Conservation (phyloP, 1,139 yeast species). For the Hemisphaericaspora xylofermentans region DNA sequence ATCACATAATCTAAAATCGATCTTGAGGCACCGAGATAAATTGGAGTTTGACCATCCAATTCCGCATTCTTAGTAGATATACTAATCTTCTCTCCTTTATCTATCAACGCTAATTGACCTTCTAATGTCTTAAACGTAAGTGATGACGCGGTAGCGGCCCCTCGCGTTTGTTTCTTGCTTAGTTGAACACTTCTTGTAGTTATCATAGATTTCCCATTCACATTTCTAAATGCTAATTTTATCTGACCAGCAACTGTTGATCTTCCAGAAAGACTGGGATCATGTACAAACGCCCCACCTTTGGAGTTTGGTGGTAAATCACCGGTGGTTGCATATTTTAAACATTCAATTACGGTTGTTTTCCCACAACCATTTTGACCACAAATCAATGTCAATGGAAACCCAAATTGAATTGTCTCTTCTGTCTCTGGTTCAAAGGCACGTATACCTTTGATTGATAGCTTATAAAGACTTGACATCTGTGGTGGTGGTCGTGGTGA, state of each 20-base stretch:
- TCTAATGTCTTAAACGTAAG: constrained; percentile 87
- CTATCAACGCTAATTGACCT: constrained; percentile 74
- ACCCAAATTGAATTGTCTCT: constrained; percentile 86
- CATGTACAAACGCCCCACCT: constrained; percentile 96
- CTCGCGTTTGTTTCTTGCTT: constrained; percentile 50
- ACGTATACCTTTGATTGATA: constrained; percentile 86
- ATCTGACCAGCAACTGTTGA: constrained; percentile 86
- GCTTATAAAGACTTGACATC: constrained; percentile 72
- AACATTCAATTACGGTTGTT: constrained; percentile 93
- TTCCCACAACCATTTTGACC: constrained; percentile 99
- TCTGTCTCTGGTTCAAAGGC: constrained; percentile 82
- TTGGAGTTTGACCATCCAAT: constrained; percentile 78
- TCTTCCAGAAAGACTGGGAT: constrained; percentile 79
- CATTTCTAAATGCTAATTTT: constrained; percentile 77
- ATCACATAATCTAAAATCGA: constrained; percentile 90
- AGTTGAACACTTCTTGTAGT: constrained; percentile 84
- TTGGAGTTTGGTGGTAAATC: constrained; percentile 93
- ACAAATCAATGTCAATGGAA: constrained; percentile 88
- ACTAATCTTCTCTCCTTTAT: constrained; percentile 66
- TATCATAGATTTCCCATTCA: constrained; percentile 76
- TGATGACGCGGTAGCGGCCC: constrained; percentile 25
- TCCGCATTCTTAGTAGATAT: constrained; percentile 84
- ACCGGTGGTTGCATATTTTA: constrained; percentile 93
- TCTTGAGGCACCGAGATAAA: constrained; percentile 80
- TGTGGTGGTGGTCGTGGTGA: background rate